Percentiles rank a stretch among this genome's conserved stretches.
Conservation (phyloP, 2,329 filamentous ascomycete genomes). For the Gyromitra esculenta region DNA sequence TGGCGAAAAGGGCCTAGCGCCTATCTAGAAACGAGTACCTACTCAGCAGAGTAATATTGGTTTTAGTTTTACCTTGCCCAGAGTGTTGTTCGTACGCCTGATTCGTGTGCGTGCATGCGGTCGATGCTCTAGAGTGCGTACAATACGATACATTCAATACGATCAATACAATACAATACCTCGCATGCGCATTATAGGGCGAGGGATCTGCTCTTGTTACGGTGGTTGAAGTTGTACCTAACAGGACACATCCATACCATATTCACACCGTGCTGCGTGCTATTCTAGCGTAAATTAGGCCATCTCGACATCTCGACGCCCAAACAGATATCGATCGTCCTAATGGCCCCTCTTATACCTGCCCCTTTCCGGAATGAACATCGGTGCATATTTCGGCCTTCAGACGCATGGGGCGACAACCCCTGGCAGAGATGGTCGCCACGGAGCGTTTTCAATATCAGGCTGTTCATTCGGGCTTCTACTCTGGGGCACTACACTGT, state of each 20-base stretch:
- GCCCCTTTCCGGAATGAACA: constrained; percentile 42
- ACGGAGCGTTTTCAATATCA: constrained; percentile 20
- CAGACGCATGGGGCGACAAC: constrained; percentile 43
- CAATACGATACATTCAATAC: too few relatives aligned
- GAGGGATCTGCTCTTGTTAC: constrained; percentile 20
- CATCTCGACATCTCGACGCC: constrained; percentile 35
- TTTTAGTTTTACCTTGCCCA: constrained; percentile 19
- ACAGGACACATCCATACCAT: constrained; percentile 29
- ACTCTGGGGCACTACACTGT: not conserved
- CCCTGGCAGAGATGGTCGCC: constrained; percentile 39
- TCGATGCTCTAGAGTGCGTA: not conserved
- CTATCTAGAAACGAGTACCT: constrained; percentile 10
- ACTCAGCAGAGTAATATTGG: constrained; percentile 16
- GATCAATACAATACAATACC: constrained; percentile 11
- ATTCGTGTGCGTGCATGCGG: constrained; percentile 27
- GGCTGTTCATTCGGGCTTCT: constrained; percentile 22
- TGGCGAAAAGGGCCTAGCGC: constrained; percentile 1
- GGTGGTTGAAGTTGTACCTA: constrained; percentile 9
- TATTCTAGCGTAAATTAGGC: constrained; percentile 35
- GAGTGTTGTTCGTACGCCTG: constrained; percentile 24
- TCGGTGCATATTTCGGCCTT: constrained; percentile 49
- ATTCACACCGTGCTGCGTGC: constrained; percentile 25
- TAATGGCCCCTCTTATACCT: constrained; percentile 45
- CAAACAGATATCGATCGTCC: constrained; percentile 41
- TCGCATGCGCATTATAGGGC: constrained; percentile 30